These are phyloP conservation scores for Pseudonitzschia delicatissima DNA, from an alignment of 108 stramenopile genomes.

Conservation along the genomic window DNA sequence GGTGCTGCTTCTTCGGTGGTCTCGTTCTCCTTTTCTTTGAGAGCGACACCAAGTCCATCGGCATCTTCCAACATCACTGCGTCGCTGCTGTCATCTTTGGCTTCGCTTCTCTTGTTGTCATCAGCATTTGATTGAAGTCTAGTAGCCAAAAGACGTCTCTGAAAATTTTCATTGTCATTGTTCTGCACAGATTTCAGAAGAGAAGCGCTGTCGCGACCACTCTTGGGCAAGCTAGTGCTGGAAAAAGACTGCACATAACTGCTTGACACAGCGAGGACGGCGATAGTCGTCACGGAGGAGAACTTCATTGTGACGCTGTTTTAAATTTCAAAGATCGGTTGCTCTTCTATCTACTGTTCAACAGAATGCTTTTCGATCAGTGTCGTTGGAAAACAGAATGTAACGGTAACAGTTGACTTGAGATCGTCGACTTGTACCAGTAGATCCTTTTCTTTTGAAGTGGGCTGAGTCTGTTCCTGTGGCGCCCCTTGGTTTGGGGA, in stretches of 20 bases:
- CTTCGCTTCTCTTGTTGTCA: not conserved
- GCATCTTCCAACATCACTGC: conserved; percentile 19
- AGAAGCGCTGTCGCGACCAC: not conserved
- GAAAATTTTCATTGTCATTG: not conserved
- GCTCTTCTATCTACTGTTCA: no score
- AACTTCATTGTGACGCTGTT: not conserved
- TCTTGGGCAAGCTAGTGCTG: not conserved
- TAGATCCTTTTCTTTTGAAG: no score
- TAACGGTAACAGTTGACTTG: no score
- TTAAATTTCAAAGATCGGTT: no score
- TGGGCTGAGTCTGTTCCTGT: no score
- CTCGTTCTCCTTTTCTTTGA: conserved; percentile 1
- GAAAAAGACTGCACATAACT: not conserved
- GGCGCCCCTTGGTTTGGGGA: no score
- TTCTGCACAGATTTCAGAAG: not conserved
- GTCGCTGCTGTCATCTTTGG: not conserved
- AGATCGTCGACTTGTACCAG: no score
- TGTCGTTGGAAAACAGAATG: no score
- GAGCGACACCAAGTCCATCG: conserved; percentile 26
- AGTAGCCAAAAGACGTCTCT: conserved; percentile 6
- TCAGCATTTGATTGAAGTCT: not conserved
- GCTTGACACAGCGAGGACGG: not conserved
- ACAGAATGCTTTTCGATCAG: no score
- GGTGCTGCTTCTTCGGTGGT: not conserved
- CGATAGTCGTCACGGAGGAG: not conserved